Percentiles rank a stretch among this genome's conserved stretches.
phyloP scores from a whole-genome alignment of 768 basidiomycete genomes.

The Hericium coralloides region DNA sequence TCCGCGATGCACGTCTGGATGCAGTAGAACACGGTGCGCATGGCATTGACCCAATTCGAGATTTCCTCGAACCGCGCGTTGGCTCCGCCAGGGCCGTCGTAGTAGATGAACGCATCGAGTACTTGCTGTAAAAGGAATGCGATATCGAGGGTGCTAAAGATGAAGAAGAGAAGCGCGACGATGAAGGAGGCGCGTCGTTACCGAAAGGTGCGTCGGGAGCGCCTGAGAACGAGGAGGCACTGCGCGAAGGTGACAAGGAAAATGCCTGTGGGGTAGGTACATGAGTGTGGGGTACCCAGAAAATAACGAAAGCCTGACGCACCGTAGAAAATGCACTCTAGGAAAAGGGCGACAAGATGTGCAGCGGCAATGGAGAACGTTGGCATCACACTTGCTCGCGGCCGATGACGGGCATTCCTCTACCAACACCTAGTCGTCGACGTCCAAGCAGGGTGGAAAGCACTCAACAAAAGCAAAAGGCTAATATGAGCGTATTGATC shows the following conservation, averaged over 20 bases:
- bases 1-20: constrained; percentile 36
- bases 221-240: constrained; percentile 28
- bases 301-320: background rate
- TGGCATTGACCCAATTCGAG: constrained; percentile 31
- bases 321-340: constrained; percentile 13
- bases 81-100: constrained; percentile 21
- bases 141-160: constrained; percentile 30
- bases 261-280: background rate
- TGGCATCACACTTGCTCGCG: too few species aligned
- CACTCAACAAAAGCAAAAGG: too few species aligned
- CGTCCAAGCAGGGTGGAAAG: too few species aligned
- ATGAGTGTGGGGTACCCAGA: too few species aligned
- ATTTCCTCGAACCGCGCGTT: constrained; percentile 25
- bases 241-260: constrained; percentile 10
- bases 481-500: too few species aligned
- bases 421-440: too few species aligned
- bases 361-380: background rate
- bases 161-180: constrained; percentile 30
- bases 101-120: constrained; percentile 32
- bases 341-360: constrained; percentile 7
- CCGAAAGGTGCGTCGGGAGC: constrained; percentile 15
- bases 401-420: too few species aligned
- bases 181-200: constrained; percentile 26
- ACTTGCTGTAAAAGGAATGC: constrained; percentile 33
- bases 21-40: constrained; percentile 32